Percentiles rank a stretch among this genome's conserved stretches.
These are phyloP conservation scores for Chiua virens DNA, from an alignment of 768 basidiomycete genomes.

Conservation along the genomic window DNA sequence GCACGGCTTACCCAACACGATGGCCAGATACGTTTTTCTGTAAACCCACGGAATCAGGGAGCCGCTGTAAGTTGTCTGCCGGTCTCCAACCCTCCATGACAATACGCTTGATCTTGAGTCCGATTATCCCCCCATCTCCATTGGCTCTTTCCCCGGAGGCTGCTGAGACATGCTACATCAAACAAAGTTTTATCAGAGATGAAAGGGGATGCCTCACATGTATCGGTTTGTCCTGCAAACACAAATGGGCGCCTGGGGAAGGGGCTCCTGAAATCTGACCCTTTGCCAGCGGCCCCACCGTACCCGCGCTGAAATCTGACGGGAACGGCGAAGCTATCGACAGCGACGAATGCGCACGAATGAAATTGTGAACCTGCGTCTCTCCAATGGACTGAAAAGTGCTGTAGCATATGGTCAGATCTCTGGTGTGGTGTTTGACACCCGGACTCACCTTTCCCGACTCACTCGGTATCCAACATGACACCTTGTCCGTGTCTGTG, in stretches of 20 bases:
- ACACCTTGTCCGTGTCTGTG: slow-evolving; percentile 41
- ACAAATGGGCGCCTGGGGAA: slow-evolving; percentile 64
- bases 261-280: slow-evolving; percentile 46
- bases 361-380: slow-evolving; percentile 55
- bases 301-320: slow-evolving; percentile 60
- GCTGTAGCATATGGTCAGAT: slow-evolving; percentile 34
- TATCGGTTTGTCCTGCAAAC: slow-evolving; percentile 45
- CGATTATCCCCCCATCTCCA: slow-evolving; percentile 51
- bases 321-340: slow-evolving; percentile 64
- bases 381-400: slow-evolving; percentile 63
- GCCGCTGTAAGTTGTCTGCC: slow-evolving; percentile 43
- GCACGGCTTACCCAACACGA: slow-evolving; percentile 43
- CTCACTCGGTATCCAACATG: slow-evolving; percentile 70
- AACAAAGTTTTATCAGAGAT: background rate
- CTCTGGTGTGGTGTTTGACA: background rate
- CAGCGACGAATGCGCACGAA: slow-evolving; percentile 59
- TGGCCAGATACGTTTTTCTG: slow-evolving; percentile 41
- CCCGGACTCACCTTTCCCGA: slow-evolving; percentile 47
- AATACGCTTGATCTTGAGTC: slow-evolving; percentile 45
- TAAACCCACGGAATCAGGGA: slow-evolving; percentile 39
- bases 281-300: slow-evolving; percentile 54
- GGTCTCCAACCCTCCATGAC: slow-evolving; percentile 31
- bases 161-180: background rate
- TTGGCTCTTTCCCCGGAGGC: slow-evolving; percentile 21
- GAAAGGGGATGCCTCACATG: slow-evolving; percentile 33